Base-by-base conservation (phyloP, 306 rosid species). In the Nissolia schottii region DNA sequence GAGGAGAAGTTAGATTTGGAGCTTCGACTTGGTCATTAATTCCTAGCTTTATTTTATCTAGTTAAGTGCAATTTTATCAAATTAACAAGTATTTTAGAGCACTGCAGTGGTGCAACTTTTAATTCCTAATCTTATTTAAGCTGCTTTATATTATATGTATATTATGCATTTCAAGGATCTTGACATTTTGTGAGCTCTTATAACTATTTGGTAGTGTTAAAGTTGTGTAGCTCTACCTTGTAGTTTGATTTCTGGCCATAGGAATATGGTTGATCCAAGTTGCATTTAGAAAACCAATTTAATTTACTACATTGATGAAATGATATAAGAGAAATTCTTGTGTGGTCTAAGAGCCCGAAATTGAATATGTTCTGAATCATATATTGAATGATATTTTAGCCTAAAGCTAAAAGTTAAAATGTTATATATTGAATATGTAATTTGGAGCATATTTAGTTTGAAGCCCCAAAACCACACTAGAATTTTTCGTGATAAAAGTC, bases 1-100 rank as follows among this genome's bases (percentile, higher is more conserved):
- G 83, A 79, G 31, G 86, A 87, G 79, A 83, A 80, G 49, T 77
- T 92, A 45, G 98, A 92, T 83, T 82, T 92, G 90, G 98, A 92
- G 81, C 92, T 92, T 77, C 90, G 94, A 74, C 95, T 92, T 11
- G 88, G 86, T 40, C 66, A 56, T 71, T 41, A 41, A 63, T 45
- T 55, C 67, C 32, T 86, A 81, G 82, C 13, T 28, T 23, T 22
- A 3, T n/a, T 28, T 23, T 20, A 20, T 19, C 24, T 67, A 64
- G 46, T 49, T 29, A 48, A 74, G 69, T 76, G 40, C 78, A 48
- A 32, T 67, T 23, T 69, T 53, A 56, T 70, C 64, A 55, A 63
- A n/a, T n/a, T n/a, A n/a, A 55, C 70, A 27, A 48, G 18, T 49
- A 70, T 15, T 43, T 22, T 40, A 31, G 15, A 19, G 35, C 46